These are phyloP conservation scores for Exophiala alcalophila DNA, from an alignment of 2,329 filamentous ascomycete species.

Conservation along the genomic window DNA sequence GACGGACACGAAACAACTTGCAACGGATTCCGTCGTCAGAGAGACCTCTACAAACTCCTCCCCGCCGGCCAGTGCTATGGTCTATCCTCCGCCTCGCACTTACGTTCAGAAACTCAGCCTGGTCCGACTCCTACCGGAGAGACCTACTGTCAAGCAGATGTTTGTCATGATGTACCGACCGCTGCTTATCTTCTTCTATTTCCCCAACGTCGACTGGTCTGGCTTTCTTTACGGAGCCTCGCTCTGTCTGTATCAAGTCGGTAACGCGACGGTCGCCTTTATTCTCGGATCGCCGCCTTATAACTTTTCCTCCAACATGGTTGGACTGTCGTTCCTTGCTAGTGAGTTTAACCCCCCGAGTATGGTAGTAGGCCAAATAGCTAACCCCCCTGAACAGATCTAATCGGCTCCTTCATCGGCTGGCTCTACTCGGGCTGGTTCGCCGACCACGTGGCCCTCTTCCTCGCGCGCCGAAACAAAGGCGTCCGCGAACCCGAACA, in stretches of 20 bases:
- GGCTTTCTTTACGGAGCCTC: constrained; percentile 6
- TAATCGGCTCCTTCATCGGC: constrained; percentile 27
- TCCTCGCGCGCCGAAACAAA: constrained; percentile 24
- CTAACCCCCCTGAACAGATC: no score
- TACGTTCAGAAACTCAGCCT: constrained; percentile 1
- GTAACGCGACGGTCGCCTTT: constrained; percentile 4
- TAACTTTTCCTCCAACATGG: constrained; percentile 9
- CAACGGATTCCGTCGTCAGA: not conserved
- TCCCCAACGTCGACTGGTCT: constrained; percentile 10
- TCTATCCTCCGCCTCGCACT: not conserved
- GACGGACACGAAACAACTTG: not conserved
- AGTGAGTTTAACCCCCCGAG: not conserved
- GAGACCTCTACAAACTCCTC: constrained; percentile 3
- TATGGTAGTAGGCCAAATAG: no score
- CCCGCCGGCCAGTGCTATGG: not conserved
- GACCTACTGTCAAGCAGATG: constrained; percentile 5
- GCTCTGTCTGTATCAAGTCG: constrained; percentile 4
- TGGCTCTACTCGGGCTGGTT: constrained; percentile 26
- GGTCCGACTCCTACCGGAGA: not conserved
- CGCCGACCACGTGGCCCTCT: constrained; percentile 29
- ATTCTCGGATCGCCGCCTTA: constrained; percentile 3
- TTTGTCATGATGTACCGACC: constrained; percentile 5
- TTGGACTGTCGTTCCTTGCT: constrained; percentile 8
- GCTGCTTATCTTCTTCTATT: constrained; percentile 8
- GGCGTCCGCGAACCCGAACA: constrained; percentile 33